phyloP scores from a whole-genome alignment of 352 stramenopile species.

The Pythium aquatile region DNA sequence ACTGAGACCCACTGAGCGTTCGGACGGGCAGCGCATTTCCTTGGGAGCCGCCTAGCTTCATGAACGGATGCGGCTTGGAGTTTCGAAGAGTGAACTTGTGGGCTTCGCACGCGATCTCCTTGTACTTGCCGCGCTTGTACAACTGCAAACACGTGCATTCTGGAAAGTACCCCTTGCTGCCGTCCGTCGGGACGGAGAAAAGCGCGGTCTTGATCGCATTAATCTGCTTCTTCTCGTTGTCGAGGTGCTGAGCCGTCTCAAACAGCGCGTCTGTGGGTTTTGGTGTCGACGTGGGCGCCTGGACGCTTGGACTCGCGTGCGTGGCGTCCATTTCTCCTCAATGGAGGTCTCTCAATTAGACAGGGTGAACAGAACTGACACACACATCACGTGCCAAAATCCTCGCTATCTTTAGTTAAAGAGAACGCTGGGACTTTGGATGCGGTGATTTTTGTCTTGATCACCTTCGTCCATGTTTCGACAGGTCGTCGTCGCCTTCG shows the following conservation, averaged over 20 bases:
- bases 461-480: background rate
- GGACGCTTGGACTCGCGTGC: background rate
- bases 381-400: background rate
- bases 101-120: constrained; percentile 44
- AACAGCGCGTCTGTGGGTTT: constrained; percentile 13
- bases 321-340: background rate
- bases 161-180: constrained; percentile 11
- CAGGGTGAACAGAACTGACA: background rate
- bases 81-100: constrained; percentile 62
- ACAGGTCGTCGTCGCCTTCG: background rate
- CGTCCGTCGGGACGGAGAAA: background rate
- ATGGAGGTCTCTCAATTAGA: background rate
- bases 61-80: constrained; percentile 41
- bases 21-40: background rate
- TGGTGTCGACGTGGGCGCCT: background rate
- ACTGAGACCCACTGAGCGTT: constrained; percentile 14
- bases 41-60: constrained; percentile 4
- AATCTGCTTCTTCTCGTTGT: constrained; percentile 21
- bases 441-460: background rate
- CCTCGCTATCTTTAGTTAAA: constrained; percentile 13
- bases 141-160: constrained; percentile 46
- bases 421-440: background rate
- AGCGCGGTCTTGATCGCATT: constrained; percentile 17
- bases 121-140: constrained; percentile 52
- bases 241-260: constrained; percentile 19